Base-by-base conservation (phyloP, 352 stramenopile species). In the Globisporangium okanoganense region DNA sequence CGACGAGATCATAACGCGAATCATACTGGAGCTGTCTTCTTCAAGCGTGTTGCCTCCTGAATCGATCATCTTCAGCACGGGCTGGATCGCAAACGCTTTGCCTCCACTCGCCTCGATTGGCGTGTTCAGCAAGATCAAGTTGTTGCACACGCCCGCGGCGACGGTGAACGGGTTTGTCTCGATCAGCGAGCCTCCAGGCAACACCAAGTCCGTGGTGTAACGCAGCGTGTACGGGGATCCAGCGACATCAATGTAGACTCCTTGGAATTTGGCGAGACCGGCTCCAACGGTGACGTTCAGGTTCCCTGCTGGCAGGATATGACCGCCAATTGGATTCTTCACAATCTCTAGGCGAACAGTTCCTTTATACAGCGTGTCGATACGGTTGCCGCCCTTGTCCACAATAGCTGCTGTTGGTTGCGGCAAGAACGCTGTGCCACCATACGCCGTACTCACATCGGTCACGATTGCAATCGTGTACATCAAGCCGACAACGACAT, bases 81-180 rank as follows among this genome's bases (percentile, higher is more conserved):
- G 87, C 55, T 95, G 87, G 16, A 79, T 73, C 10, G 67, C 64
- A 40, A 95, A 93, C 6, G 87, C 81, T 62, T 82, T 87, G 14
- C 85, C 87, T 29, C 85, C 82, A n/a, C 56, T 79, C 1, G 85
- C 68, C 31, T 70, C 53, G 0, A 62, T 65, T 0, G 81, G 76
- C 18, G 71, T 70, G 29, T 56, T 78, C 18, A 74, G 58, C 29
- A 93, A 47, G 12, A 88, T 62, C 29, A 93, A 58, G 1, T 52
- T 74, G 36, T 70, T 81, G 45, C 79, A 88, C 1, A 69, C 71
- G 45, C 85, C 79, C 14, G 68, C 71, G 0, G 80, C 77, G 8
- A 95, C 85, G 0, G 83, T 92, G 52, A 95, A 94, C 18, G 81
- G 76, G 36, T 91, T 90, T 33, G 84, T 95, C 25, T 85, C 78